Percentiles rank a stretch among this genome's conserved stretches.
These are phyloP conservation scores for Xerocomellus dryophilus DNA, from an alignment of 768 basidiomycete species.

Conservation along the genomic window DNA sequence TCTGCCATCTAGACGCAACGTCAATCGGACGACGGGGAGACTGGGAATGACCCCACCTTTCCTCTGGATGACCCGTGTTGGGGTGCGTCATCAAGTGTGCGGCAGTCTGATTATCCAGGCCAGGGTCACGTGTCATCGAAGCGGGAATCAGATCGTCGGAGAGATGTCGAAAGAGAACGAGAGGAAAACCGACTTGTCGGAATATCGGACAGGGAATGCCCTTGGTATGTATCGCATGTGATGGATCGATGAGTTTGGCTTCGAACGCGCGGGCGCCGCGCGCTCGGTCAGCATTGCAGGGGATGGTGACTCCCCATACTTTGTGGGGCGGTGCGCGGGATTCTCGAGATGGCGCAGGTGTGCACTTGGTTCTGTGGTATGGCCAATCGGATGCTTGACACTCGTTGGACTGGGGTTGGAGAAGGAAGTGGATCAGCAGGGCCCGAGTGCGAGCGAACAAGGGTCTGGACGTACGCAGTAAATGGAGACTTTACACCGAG, in stretches of 20 bases:
- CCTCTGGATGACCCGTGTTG: slow-evolving; percentile 23
- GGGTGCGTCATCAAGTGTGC: slow-evolving; percentile 31
- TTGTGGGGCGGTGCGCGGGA: background rate
- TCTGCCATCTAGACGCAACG: slow-evolving; percentile 17
- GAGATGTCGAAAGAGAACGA: slow-evolving; percentile 29
- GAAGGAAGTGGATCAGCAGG: background rate
- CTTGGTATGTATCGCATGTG: slow-evolving; percentile 26
- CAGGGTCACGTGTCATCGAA: slow-evolving; percentile 19
- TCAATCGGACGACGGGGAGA: background rate
- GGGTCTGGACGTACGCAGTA: slow-evolving; percentile 21
- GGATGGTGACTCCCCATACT: slow-evolving; percentile 19
- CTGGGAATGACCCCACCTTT: slow-evolving; percentile 9
- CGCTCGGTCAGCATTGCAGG: slow-evolving; percentile 26
- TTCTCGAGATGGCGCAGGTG: background rate
- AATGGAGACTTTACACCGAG: slow-evolving; percentile 21
- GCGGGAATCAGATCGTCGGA: slow-evolving; percentile 9
- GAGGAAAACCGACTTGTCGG: slow-evolving; percentile 27
- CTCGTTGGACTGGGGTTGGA: slow-evolving; percentile 17
- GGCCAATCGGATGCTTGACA: slow-evolving; percentile 28
- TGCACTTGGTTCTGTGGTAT: slow-evolving; percentile 17
- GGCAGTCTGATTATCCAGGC: slow-evolving; percentile 31
- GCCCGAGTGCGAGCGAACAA: background rate
- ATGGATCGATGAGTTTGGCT: slow-evolving; percentile 16
- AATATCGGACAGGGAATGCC: slow-evolving; percentile 28
- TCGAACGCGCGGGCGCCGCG: slow-evolving; percentile 24